These are phyloP conservation scores for Cicer cuneatum DNA, from an alignment of 306 rosid genomes.

Conservation along the genomic window DNA sequence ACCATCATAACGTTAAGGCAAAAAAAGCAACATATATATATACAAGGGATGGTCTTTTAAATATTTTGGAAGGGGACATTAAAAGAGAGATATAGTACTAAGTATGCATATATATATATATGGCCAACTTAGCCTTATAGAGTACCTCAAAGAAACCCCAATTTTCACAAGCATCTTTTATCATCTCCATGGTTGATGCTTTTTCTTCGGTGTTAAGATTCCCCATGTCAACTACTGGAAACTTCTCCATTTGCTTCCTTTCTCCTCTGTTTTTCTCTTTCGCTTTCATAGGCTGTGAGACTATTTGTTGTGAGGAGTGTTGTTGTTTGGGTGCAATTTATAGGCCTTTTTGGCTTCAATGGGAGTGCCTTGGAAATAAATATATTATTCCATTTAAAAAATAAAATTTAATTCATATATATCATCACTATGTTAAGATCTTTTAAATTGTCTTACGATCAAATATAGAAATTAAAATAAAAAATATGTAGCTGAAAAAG, in stretches of 20 bases:
- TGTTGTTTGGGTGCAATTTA: slow-evolving; percentile 48
- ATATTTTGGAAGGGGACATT: not conserved
- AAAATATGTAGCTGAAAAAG: no score
- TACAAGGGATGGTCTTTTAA: not conserved
- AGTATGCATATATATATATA: not conserved
- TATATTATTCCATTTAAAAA: not conserved
- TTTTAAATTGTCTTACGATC: no score
- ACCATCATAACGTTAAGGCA: no score
- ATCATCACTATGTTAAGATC: no score
- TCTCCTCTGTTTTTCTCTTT: slow-evolving; percentile 22
- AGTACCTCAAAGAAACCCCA: slow-evolving; percentile 91
- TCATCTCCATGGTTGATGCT: slow-evolving; percentile 56
- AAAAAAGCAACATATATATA: not conserved
- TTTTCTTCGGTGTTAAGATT: slow-evolving; percentile 65
- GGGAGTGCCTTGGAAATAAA: slow-evolving; percentile 15
- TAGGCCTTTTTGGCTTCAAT: slow-evolving; percentile 50
- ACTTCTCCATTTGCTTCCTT: slow-evolving; percentile 46
- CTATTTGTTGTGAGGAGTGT: slow-evolving; percentile 21
- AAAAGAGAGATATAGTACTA: not conserved
- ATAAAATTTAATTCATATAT: no score
- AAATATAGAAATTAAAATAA: no score
- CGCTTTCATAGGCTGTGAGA: slow-evolving; percentile 10
- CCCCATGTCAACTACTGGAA: slow-evolving; percentile 79
- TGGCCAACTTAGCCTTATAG: not conserved
- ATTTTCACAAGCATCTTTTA: slow-evolving; percentile 76